These are phyloP conservation scores for Parafenestella ontariensis DNA, from an alignment of 2,329 filamentous ascomycete species.

Conservation along the genomic window DNA sequence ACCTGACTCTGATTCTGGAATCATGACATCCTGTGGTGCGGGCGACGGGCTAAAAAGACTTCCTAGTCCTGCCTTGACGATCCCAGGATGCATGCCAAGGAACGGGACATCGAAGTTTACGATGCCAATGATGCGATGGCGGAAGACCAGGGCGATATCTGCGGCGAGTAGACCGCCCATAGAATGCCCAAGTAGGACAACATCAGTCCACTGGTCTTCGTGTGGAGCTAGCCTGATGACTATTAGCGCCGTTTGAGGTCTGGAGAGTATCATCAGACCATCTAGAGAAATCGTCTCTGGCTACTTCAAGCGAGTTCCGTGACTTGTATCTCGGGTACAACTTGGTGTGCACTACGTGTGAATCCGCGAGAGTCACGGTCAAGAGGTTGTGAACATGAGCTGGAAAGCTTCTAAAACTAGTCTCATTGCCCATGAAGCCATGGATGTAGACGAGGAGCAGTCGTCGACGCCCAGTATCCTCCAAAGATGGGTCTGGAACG, in stretches of 20 bases:
- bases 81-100: constrained; percentile 85
- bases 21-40: constrained; percentile 32
- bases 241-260: constrained; percentile 6
- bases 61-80: constrained; percentile 80
- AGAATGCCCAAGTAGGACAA: constrained; percentile 84
- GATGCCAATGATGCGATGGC: constrained; percentile 79
- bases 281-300: constrained; percentile 79
- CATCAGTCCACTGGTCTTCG: constrained; percentile 75
- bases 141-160: constrained; percentile 77
- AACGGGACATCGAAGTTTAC: constrained; percentile 87
- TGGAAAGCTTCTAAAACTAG: constrained; percentile 86
- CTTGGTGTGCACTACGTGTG: constrained; percentile 85
- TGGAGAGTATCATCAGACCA: constrained; percentile 59
- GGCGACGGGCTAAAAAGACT: constrained; percentile 71
- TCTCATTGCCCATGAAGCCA: constrained; percentile 88
- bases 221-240: constrained; percentile 73
- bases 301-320: constrained; percentile 73
- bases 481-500: constrained; percentile 43
- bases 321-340: constrained; percentile 83
- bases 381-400: constrained; percentile 83
- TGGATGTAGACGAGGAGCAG: constrained; percentile 85
- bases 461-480: constrained; percentile 53
- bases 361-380: constrained; percentile 69
- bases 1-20: constrained; percentile 17
- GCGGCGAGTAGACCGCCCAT: constrained; percentile 87